Evolutionary conservation across 2,329 filamentous ascomycete species (phyloP), one percentile per base, ranked within the genome.

Genomic region (Alternaria triticina): DNA sequence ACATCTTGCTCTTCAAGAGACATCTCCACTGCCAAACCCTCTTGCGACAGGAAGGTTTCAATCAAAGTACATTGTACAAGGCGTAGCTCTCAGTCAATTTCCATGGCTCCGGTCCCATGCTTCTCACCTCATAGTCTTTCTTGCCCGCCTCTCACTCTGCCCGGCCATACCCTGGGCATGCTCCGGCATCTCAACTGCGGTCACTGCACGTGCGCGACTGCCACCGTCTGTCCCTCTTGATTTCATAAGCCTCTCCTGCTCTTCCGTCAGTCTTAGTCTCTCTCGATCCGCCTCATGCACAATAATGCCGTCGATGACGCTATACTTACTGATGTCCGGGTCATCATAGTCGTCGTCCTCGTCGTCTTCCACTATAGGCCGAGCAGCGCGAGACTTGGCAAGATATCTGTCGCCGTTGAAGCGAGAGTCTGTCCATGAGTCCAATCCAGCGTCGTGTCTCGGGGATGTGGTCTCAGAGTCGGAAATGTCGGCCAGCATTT

Each of bases 241-340:
- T 58, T 3, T 60, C 49, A 22, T 63, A 61, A 15, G 43, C 52
- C 22, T 52, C 22, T 50, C 28, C 30, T 57, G 22, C n/a, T n/a
- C 20, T 25, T 47, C 12, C 54, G 36, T 65, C 52, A 65, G 58
- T 17, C 33, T 54, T n/a, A 30, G 11, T 30, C 20, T 25, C 25
- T 22, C 25, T 6, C 50, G 40, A 13, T 43, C n/a, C 6, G 44
- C n/a, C 8, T 44, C 44, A 50, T 57, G 22, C 11, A 69, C 6
- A 25, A 68, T 56, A n/a, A 62, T 13, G 28, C 61, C 62, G 22
- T 61, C 28, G 22, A 61, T 13, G 11, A 55, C 40, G 15, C n/a
- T 44, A 22, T 67, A 66, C 57, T 68, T 56, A 64, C 66, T 61
- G 3, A 59, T 63, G 23, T 64, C 62, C n/a, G 58, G 22, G 3